These are phyloP conservation scores for Zalaria sp. DNA, from an alignment of 2,329 filamentous ascomycete genomes.

Conservation along the genomic window DNA sequence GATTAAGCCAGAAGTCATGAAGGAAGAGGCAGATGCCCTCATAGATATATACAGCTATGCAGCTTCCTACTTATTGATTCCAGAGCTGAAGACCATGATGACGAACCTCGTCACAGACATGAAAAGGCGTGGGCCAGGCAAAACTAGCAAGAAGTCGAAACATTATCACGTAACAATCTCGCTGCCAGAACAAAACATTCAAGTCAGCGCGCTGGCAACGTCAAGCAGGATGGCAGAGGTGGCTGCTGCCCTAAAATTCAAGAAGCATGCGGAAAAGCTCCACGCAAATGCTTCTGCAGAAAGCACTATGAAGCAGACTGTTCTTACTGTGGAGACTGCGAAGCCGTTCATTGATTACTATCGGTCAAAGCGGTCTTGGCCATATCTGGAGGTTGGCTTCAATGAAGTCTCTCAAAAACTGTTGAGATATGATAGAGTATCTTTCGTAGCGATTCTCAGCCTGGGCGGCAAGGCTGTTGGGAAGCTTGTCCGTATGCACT, in stretches of 20 bases:
- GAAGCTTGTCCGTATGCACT: slow-evolving; percentile 14
- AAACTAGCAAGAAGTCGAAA: too few species aligned
- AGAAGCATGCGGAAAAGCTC: slow-evolving; percentile 21
- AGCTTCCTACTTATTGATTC: slow-evolving; percentile 22
- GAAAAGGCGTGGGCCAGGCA: too few species aligned
- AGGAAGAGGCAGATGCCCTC: slow-evolving; percentile 11
- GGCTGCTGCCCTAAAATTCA: slow-evolving; percentile 24
- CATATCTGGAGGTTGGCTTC: slow-evolving; percentile 11
- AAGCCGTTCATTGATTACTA: slow-evolving; percentile 23
- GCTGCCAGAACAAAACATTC: slow-evolving; percentile 21
- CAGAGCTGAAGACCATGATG: slow-evolving; percentile 6
- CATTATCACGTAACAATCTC: slow-evolving; percentile 14
- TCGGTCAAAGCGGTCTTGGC: slow-evolving; percentile 7
- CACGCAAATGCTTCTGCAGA: slow-evolving; percentile 15
- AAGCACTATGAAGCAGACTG: slow-evolving; percentile 13
- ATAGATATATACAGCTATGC: slow-evolving; percentile 29
- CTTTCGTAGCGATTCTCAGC: slow-evolving; percentile 11
- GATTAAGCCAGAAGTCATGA: not conserved
- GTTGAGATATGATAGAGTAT: not conserved
- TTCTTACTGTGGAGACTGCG: slow-evolving; percentile 23
- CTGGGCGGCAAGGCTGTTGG: slow-evolving; percentile 17
- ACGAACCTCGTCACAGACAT: too few species aligned
- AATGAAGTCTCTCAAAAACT: slow-evolving; percentile 3
- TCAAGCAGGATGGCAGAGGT: slow-evolving; percentile 18
- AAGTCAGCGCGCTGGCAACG: slow-evolving; percentile 14